Percentiles rank a stretch among this genome's conserved stretches.
Evolutionary conservation across 768 basidiomycete genomes (phyloP).

Genomic region (Trametes cinnabarina): DNA sequence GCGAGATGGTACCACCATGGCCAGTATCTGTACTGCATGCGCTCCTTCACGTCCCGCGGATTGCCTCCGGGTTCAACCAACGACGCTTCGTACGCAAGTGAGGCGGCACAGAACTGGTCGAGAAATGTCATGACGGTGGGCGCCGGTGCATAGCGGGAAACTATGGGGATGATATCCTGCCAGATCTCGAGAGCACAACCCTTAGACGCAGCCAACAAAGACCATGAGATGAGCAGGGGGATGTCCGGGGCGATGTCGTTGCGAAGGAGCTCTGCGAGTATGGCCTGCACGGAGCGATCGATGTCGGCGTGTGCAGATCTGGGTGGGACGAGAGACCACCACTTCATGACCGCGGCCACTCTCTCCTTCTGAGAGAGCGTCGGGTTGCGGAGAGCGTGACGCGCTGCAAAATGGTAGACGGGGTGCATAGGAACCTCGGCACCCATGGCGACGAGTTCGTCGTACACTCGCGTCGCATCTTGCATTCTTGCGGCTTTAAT

Average conservation of each 20-base stretch:
- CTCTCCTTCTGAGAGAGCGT: conserved; percentile 17
- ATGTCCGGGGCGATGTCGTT: conserved; percentile 32
- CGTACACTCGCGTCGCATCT: conserved; percentile 37
- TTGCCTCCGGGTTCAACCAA: background rate
- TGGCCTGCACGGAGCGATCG: conserved; percentile 23
- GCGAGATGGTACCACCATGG: conserved; percentile 35
- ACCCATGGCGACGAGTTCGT: conserved; percentile 39
- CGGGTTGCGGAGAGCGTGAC: conserved; percentile 28
- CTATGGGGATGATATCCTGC: conserved; percentile 30
- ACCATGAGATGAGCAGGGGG: conserved; percentile 41
- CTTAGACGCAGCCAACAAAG: conserved; percentile 43
- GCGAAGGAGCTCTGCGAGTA: conserved; percentile 36
- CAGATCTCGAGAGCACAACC: conserved; percentile 35
- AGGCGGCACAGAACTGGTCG: conserved; percentile 17
- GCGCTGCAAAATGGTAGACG: conserved; percentile 37
- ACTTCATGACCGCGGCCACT: conserved; percentile 32
- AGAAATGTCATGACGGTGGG: conserved; percentile 40
- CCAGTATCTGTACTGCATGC: background rate
- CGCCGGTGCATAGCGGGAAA: conserved; percentile 44
- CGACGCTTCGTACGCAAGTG: background rate
- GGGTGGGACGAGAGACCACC: conserved; percentile 44
- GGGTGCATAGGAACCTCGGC: conserved; percentile 36
- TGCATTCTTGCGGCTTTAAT: conserved; percentile 31
- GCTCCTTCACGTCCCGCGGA: background rate
- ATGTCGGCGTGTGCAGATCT: background rate